Base-by-base conservation (phyloP, 2,329 filamentous ascomycete genomes). In the Talaromyces piceae region DNA sequence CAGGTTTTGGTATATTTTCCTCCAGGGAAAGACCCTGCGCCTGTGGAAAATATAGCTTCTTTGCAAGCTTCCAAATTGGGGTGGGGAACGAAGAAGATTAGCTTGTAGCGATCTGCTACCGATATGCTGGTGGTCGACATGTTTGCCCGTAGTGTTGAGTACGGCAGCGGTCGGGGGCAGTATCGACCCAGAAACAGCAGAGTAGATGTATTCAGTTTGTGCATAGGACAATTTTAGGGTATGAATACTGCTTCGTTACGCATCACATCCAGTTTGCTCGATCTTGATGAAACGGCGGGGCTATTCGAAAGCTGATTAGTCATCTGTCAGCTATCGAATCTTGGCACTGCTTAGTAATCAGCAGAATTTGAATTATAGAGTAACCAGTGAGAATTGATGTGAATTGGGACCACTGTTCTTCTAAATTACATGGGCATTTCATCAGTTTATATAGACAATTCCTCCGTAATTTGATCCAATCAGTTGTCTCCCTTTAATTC, bases 81-180 rank as follows among this genome's bases (percentile, higher is more conserved):
- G 25, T 64, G 59, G 1, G 72, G 72, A 8, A 70, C 68, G 54
- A 67, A 72, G 63, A 73, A 74, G 52, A 71, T 54, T n/a, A 74
- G 67, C 51, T 73, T 72, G 61, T 72, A 68, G 51, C 65, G 64
- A 51, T 63, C 62, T 39, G 58, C 53, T 18, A 51, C 25, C 11
- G 41, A 23, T 16, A 57, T 28, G 22, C 57, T 53, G 13, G 51
- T 30, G 33, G 51, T 37, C 9, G 56, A 54, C 65, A 67, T 68
- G 28, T 33, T 54, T 45, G 53, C 23, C 20, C 39, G 45, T 11
- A 51, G 50, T 26, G 11, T 33, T 28, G 12, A 33, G 26, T 50
- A 7, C 8, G 26, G 20, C 20, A 27, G 50, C 12, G 13, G 26
- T 12, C 20, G 28, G 25, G 49, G 43, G 16, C 11, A 27, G 28